A percentile compares a stretch with the other conserved stretches of the same genome.
phyloP scores from a whole-genome alignment of 2,329 filamentous ascomycete species.

The Achaetomium macrosporum region DNA sequence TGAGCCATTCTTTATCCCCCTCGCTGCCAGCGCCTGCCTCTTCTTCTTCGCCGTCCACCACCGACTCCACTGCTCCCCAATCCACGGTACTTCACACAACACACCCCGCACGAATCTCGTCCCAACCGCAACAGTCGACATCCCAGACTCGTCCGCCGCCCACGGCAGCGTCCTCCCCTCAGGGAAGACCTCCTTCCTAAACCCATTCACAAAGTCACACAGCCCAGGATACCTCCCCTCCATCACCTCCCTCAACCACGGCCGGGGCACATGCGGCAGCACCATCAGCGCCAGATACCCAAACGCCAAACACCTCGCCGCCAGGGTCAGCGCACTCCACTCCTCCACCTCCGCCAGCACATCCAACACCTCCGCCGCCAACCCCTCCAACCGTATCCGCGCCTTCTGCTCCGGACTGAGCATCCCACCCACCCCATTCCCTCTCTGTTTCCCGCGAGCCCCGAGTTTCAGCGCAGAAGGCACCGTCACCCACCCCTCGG shows the following conservation, averaged over 20 bases:
- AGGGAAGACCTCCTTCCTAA: conserved; percentile 12
- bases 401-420: conserved; percentile 66
- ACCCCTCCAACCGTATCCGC: conserved; percentile 68
- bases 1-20: conserved; percentile 1
- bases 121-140: conserved; percentile 3
- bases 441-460: conserved; percentile 38
- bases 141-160: conserved; percentile 3
- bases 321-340: conserved; percentile 48
- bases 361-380: conserved; percentile 65
- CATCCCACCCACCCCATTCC: conserved; percentile 54
- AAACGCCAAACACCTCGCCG: conserved; percentile 62
- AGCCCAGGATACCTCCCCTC: conserved; percentile 20
- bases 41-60: conserved; percentile 21
- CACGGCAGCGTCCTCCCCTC: conserved; percentile 13
- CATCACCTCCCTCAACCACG: conserved; percentile 30
- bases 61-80: conserved; percentile 21
- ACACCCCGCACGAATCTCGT: conserved; percentile 20
- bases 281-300: conserved; percentile 75
- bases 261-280: conserved; percentile 31
- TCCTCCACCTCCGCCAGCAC: conserved; percentile 52
- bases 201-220: conserved; percentile 23
- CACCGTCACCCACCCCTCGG: conserved; percentile 31
- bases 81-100: conserved; percentile 17
- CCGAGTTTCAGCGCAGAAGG: conserved; percentile 42
- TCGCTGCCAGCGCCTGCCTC: conserved; percentile 10